Evolutionary conservation across 345 rosid genomes (phyloP).

Genomic region (Populus deltoides): DNA sequence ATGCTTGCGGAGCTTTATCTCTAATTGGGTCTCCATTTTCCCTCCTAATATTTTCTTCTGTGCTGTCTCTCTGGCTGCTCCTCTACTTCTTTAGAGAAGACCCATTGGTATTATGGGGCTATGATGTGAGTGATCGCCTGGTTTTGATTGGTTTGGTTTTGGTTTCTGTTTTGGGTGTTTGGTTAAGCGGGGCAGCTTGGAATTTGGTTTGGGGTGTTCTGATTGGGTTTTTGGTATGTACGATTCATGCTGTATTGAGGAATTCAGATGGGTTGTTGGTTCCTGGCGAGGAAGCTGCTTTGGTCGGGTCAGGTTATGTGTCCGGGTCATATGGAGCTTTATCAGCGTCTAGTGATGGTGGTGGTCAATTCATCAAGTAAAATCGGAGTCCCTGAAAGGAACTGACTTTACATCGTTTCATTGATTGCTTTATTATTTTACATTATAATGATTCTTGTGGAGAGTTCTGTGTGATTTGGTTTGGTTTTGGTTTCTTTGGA

Average conservation of each 20-base stretch:
- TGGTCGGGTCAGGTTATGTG: conserved; percentile 21
- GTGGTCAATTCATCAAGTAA: conserved; percentile 15
- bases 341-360: neutral
- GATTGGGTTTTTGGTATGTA: conserved; percentile 26
- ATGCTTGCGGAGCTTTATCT: conserved; percentile 27
- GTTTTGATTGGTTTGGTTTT: conserved; percentile 27
- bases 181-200: conserved; percentile 28
- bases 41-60: conserved; percentile 26
- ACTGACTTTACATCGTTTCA: neutral
- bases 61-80: conserved; percentile 38
- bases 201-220: conserved; percentile 26
- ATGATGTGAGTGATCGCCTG: conserved; percentile 26
- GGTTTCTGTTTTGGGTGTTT: conserved; percentile 31
- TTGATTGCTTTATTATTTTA: conserved; percentile 4
- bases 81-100: conserved; percentile 42
- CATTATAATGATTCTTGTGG: too few species aligned
- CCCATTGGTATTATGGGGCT: conserved; percentile 35
- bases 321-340: conserved; percentile 8
- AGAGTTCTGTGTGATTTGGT: too few species aligned
- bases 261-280: conserved; percentile 31
- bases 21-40: conserved; percentile 30
- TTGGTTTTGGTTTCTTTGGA: too few species aligned
- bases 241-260: conserved; percentile 31
- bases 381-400: neutral
- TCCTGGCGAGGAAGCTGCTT: conserved; percentile 28